A percentile compares a stretch with the other conserved stretches of the same genome.
Evolutionary conservation across 2,329 filamentous ascomycete genomes (phyloP).

Genomic region (Trichoderma sp.): DNA sequence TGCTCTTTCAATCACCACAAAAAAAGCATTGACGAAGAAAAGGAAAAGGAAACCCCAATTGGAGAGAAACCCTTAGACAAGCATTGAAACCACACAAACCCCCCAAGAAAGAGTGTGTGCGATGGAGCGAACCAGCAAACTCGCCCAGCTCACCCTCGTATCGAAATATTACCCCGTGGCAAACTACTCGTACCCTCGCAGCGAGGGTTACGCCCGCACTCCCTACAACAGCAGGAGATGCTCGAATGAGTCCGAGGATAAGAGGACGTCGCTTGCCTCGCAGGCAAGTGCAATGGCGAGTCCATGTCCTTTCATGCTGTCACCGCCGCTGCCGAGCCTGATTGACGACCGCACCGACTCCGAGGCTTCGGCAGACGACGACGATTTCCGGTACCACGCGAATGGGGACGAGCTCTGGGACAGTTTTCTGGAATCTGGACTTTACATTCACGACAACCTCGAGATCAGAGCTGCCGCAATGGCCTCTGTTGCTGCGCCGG

Average conservation of each 20-base stretch:
- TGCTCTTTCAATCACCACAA: background rate
- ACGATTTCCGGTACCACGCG: slow-evolving; percentile 49
- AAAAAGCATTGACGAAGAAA: background rate
- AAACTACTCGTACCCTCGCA: slow-evolving; percentile 43
- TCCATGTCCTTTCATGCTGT: slow-evolving; percentile 32
- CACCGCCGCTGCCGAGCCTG: slow-evolving; percentile 46
- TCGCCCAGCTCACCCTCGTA: slow-evolving; percentile 40
- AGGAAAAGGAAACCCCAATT: background rate
- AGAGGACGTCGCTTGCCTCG: slow-evolving; percentile 46
- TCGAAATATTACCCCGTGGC: slow-evolving; percentile 41
- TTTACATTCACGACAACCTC: background rate
- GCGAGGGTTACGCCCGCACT: slow-evolving; percentile 25
- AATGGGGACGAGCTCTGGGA: slow-evolving; percentile 50
- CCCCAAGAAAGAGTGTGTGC: slow-evolving; percentile 7
- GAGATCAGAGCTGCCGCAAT: slow-evolving; percentile 1
- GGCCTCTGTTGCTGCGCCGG: background rate
- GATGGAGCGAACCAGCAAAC: slow-evolving; percentile 39
- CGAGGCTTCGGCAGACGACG: slow-evolving; percentile 51
- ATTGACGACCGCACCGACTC: slow-evolving; percentile 52
- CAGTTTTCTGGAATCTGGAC: slow-evolving; percentile 44
- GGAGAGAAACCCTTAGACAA: background rate
- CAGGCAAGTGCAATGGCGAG: slow-evolving; percentile 35
- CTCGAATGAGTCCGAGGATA: slow-evolving; percentile 22
- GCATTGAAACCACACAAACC: background rate
- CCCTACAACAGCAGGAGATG: slow-evolving; percentile 4